phyloP scores from a whole-genome alignment of 1,139 yeast genomes.

The Candida pseudocylindracea region DNA sequence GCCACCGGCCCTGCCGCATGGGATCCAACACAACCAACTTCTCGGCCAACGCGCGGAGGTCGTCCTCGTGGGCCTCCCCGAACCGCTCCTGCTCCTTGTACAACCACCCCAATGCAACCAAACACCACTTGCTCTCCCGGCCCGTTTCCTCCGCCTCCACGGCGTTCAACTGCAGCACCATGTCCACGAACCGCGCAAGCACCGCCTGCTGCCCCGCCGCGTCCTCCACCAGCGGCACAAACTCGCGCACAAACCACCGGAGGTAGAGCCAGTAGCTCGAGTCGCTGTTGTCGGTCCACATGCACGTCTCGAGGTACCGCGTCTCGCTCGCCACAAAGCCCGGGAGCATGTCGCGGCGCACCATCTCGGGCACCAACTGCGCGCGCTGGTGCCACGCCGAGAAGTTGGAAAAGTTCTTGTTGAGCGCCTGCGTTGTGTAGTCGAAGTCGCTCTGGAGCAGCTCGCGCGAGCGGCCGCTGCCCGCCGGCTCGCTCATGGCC shows the following conservation, averaged over 20 bases:
- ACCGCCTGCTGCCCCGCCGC: slow-evolving; percentile 7
- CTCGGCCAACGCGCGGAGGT: slow-evolving; percentile 6
- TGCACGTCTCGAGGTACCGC: slow-evolving; percentile 36
- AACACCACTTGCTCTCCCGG: slow-evolving; percentile 45
- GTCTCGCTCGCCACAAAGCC: slow-evolving; percentile 27
- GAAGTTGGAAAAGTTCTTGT: slow-evolving; percentile 45
- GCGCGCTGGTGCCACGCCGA: slow-evolving; percentile 94
- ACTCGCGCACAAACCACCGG: slow-evolving; percentile 54
- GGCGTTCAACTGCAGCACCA: slow-evolving; percentile 31
- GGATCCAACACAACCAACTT: too few relatives aligned
- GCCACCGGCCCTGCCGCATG: too few relatives aligned
- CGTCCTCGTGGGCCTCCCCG: slow-evolving; percentile 31
- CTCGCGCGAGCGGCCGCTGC: slow-evolving; percentile 1
- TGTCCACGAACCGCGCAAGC: slow-evolving; percentile 15
- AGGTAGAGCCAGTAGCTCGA: slow-evolving; percentile 85
- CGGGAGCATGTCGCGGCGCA: slow-evolving; percentile 6
- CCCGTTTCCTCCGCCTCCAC: slow-evolving; percentile 35
- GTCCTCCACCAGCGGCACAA: slow-evolving; percentile 8
- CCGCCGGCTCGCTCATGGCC: slow-evolving; percentile 5
- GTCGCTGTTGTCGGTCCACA: slow-evolving; percentile 85
- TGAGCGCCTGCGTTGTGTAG: slow-evolving; percentile 31
- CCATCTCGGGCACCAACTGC: slow-evolving; percentile 28
- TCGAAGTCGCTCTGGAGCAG: slow-evolving; percentile 28
- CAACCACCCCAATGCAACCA: slow-evolving; percentile 19
- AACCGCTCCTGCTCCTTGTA: slow-evolving; percentile 49